Conservation (phyloP, 2,329 filamentous ascomycete genomes). For the Fusarium azukiicola region DNA sequence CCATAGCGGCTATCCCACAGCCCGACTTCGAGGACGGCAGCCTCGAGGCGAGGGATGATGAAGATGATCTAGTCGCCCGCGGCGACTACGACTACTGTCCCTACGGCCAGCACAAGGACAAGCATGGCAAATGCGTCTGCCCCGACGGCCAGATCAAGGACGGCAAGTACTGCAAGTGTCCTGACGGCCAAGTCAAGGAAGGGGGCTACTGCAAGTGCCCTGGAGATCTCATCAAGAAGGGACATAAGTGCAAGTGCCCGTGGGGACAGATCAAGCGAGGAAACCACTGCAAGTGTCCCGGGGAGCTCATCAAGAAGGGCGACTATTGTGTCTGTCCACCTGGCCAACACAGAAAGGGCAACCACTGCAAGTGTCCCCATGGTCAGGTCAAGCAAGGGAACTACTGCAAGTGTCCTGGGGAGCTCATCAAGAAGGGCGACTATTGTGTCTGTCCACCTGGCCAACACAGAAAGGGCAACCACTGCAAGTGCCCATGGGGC, state of each 20-base stretch:
- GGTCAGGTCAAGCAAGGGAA: neutral
- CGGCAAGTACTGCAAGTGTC: slow-evolving; percentile 12
- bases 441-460: neutral
- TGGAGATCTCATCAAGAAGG: neutral
- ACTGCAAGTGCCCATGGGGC: neutral
- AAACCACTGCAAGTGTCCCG: slow-evolving; percentile 5
- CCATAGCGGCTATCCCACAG: slow-evolving; percentile 9
- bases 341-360: neutral
- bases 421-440: neutral
- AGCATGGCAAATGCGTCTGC: slow-evolving; percentile 7
- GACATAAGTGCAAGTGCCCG: neutral
- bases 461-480: neutral
- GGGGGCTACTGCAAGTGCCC: slow-evolving; percentile 4
- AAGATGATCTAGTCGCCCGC: slow-evolving; percentile 6
- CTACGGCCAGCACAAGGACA: slow-evolving; percentile 15
- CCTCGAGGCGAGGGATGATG: slow-evolving; percentile 7
- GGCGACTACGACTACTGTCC: slow-evolving; percentile 6
- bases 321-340: neutral
- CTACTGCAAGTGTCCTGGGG: neutral
- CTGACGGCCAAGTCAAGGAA: neutral
- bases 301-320: neutral
- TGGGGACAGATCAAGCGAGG: neutral
- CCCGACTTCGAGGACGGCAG: slow-evolving; percentile 1
- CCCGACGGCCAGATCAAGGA: slow-evolving; percentile 16
- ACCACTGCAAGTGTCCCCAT: neutral